A percentile compares a stretch with the other conserved stretches of the same genome.
Evolutionary conservation across 208 protist genomes (phyloP).

Genomic region (Eutreptiella sp.): DNA sequence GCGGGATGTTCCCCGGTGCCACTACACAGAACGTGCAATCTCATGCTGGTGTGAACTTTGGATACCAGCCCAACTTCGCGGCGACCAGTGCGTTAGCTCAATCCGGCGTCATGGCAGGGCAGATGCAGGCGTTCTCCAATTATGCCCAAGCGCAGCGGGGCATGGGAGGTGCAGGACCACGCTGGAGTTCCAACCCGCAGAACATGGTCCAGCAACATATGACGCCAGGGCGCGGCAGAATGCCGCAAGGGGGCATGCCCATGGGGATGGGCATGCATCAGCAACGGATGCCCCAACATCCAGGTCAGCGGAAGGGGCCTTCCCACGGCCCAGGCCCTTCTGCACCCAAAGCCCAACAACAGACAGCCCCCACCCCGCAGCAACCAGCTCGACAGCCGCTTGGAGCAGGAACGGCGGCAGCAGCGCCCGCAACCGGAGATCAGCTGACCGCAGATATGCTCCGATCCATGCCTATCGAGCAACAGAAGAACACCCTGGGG

Average conservation of each 20-base stretch:
- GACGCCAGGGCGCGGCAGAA: too few relatives aligned
- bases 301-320: too few relatives aligned
- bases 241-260: too few relatives aligned
- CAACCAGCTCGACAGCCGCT: slow-evolving; percentile 52
- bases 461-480: slow-evolving; percentile 56
- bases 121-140: neutral
- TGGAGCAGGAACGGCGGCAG: slow-evolving; percentile 33
- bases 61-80: neutral
- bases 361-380: slow-evolving; percentile 36
- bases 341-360: slow-evolving; percentile 33
- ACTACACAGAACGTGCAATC: neutral
- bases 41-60: neutral
- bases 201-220: too few relatives aligned
- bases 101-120: neutral
- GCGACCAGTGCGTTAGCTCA: neutral
- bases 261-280: too few relatives aligned
- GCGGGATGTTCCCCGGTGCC: neutral
- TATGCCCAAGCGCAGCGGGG: neutral
- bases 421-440: too few relatives aligned
- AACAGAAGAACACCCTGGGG: slow-evolving; percentile 91
- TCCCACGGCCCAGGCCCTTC: too few relatives aligned
- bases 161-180: too few relatives aligned
- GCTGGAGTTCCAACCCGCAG: too few relatives aligned
- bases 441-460: slow-evolving; percentile 63
- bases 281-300: too few relatives aligned